These are phyloP conservation scores for Aspergillus brasiliensis DNA, from an alignment of 2,329 filamentous ascomycete species.

Conservation along the genomic window DNA sequence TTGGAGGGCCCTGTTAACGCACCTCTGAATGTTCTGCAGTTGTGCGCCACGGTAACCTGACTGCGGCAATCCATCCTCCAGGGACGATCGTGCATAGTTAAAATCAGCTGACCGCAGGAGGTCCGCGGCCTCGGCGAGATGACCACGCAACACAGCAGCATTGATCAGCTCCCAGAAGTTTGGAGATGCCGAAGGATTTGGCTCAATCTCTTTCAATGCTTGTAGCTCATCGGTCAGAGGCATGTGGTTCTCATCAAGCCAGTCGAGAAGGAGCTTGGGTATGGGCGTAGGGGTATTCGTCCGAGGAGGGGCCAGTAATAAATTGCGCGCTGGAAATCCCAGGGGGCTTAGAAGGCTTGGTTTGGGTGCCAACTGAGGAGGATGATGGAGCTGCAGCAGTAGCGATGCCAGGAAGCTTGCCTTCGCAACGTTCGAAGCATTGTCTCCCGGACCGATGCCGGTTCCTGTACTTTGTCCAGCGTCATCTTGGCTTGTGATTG, in stretches of 20 bases:
- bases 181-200: conserved; percentile 73
- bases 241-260: conserved; percentile 76
- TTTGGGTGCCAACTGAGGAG: conserved; percentile 45
- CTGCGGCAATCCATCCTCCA: conserved; percentile 64
- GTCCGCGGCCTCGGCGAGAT: conserved; percentile 65
- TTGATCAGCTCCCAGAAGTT: conserved; percentile 87
- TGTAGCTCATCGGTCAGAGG: conserved; percentile 68
- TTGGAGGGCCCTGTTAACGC: conserved; percentile 67
- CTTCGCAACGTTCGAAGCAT: conserved; percentile 68
- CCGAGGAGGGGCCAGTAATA: conserved; percentile 32
- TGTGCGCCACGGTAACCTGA: conserved; percentile 73
- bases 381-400: conserved; percentile 77
- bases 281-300: conserved; percentile 51
- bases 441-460: conserved; percentile 66
- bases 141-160: conserved; percentile 72
- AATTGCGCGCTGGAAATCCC: conserved; percentile 30
- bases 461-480: conserved; percentile 47
- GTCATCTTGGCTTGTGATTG: conserved; percentile 45
- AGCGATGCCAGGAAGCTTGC: conserved; percentile 78
- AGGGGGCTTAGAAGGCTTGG: conserved; percentile 26
- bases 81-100: conserved; percentile 67
- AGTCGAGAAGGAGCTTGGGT: conserved; percentile 78
- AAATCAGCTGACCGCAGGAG: conserved; percentile 77
- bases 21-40: conserved; percentile 75
- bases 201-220: conserved; percentile 63